Percentiles rank a stretch among this genome's conserved stretches.
phyloP scores from a whole-genome alignment of 2,329 filamentous ascomycete genomes.

The Metarhizium guizhouense region DNA sequence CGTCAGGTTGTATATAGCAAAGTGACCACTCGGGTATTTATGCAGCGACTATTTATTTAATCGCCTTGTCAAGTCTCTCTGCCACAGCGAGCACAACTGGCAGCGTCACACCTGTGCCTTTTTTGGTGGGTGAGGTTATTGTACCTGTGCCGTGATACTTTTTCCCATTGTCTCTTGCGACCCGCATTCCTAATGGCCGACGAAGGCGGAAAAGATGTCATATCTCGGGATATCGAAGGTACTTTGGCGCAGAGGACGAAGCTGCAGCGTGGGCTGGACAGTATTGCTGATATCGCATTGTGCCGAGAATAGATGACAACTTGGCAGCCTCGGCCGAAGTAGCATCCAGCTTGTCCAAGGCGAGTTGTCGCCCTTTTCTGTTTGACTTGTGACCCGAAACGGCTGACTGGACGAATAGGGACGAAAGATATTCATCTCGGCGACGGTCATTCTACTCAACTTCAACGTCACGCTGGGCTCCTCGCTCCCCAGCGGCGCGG shows the following conservation, averaged over 20 bases:
- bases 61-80: too few relatives aligned
- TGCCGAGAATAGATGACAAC: neutral
- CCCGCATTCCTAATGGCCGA: neutral
- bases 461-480: constrained; percentile 9
- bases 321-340: neutral
- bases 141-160: too few relatives aligned
- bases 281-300: neutral
- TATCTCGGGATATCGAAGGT: neutral
- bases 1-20: too few relatives aligned
- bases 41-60: too few relatives aligned
- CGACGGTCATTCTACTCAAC: constrained; percentile 1
- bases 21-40: too few relatives aligned
- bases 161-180: neutral
- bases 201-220: neutral
- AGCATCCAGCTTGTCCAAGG: neutral
- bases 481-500: constrained; percentile 7
- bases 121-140: too few relatives aligned
- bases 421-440: neutral
- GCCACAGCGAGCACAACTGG: too few relatives aligned
- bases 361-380: neutral
- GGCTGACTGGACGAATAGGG: neutral
- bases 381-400: neutral
- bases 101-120: too few relatives aligned
- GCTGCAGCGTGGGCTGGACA: too few relatives aligned
- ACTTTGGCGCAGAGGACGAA: neutral